Base-by-base conservation (phyloP, 176 grass and related monocot species). In the Bolboschoenus planiculmis region DNA sequence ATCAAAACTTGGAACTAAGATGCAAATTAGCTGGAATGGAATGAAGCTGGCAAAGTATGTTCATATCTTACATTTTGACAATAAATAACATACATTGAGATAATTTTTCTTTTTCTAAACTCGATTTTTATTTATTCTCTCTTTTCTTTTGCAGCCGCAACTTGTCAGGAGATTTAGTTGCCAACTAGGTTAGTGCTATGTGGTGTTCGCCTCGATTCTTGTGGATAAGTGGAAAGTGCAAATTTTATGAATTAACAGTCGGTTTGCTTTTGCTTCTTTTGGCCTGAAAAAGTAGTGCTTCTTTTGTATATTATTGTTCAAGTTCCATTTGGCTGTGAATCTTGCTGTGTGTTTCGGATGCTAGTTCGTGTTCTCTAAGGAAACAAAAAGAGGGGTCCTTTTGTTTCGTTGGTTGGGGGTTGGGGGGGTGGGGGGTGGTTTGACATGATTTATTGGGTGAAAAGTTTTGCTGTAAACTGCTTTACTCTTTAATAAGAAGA, bases 1-100 rank as follows among this genome's bases (percentile, higher is more conserved):
- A 65, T 65, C 56, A 24, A 29, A 82, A 82, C 66, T 48, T 82
- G 43, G 80, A 44, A 46, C 39, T 82, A 63, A 82, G 80, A 82
- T 82, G 80, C 59, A 82, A 65, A 65, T 64, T 82, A 63, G 80
- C 80, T 65, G 80, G 80, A 82, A 82, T 82, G 80, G 54, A 63
- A 27, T 82, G 50, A 82, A 82, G 29, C 31, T 47, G 34, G 24
- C 79, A 50, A 64, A 7, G 43, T 31, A 18, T 51, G 34, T 51
- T 53, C 72, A 33, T 77, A 53, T 53, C 29, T 30, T 51, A 30
- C 7, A 20, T 77, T 76, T 50, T 30, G 5, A 2, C 27, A 4
- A 31, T 51, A 51, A 51, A 20, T 50, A 51, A 51, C 14, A 31
- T 31, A 20, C 53, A 1, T 20, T 9, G 2, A 20, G 26, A 4